phyloP scores from a whole-genome alignment of 73 alveolate genomes.

The Paramecium sexaurelia region DNA sequence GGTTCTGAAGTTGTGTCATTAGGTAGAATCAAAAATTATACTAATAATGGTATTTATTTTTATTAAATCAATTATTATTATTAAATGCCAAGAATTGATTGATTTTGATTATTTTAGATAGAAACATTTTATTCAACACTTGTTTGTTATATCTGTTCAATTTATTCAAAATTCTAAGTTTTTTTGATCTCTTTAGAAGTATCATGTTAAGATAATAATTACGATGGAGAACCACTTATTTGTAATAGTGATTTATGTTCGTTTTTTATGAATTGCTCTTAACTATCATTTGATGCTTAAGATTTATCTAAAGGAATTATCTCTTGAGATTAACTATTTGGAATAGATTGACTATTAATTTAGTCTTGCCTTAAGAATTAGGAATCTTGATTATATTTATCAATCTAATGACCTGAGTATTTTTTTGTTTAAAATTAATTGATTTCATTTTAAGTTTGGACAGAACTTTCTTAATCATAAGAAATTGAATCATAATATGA shows the following conservation, averaged over 20 bases:
- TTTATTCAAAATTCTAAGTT: not conserved
- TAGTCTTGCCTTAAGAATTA: not conserved
- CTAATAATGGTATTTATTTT: not conserved
- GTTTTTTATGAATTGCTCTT: not conserved
- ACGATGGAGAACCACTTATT: not conserved
- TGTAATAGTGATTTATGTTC: not conserved
- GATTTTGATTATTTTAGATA: not conserved
- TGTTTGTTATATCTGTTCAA: not conserved
- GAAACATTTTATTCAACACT: not conserved
- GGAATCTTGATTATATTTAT: not conserved
- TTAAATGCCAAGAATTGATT: not conserved
- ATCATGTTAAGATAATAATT: too few species aligned
- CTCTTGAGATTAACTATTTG: not conserved
- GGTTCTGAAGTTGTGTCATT: not conserved
- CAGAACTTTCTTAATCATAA: not conserved
- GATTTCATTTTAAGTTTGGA: not conserved
- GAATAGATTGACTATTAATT: not conserved
- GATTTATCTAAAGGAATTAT: not conserved
- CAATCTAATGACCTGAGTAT: not conserved
- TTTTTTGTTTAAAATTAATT: not conserved
- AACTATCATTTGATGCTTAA: not conserved
- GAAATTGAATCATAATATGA: not conserved
- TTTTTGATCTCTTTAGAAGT: not conserved
- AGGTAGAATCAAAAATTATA: not conserved
- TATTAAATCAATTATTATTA: not conserved